These are phyloP conservation scores for Sclerotiophoma versabilis DNA, from an alignment of 2,329 filamentous ascomycete genomes.

Conservation along the genomic window DNA sequence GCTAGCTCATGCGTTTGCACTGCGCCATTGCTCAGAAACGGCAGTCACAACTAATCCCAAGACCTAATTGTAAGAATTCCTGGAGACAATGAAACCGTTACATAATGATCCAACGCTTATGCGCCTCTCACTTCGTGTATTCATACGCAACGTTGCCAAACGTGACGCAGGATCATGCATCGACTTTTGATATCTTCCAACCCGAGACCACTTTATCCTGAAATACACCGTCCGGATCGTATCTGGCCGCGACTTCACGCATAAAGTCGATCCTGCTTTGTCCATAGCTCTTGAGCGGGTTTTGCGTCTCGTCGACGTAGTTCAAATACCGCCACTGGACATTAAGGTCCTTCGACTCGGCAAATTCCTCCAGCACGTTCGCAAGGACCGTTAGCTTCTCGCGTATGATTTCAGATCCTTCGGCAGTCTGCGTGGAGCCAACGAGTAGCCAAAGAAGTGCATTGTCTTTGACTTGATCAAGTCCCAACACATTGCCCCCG, in stretches of 20 bases:
- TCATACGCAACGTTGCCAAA: no score
- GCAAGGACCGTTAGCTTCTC: neutral
- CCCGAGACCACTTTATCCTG: constrained; percentile 24
- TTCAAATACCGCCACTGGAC: constrained; percentile 38
- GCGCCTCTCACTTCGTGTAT: no score
- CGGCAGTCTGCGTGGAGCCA: constrained; percentile 8
- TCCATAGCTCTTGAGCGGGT: constrained; percentile 35
- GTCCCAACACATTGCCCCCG: constrained; percentile 21
- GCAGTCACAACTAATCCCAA: no score
- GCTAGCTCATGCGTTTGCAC: no score
- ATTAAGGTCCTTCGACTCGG: constrained; percentile 26
- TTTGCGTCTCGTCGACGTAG: constrained; percentile 46
- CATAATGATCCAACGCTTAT: no score
- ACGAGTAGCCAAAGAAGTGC: constrained; percentile 21
- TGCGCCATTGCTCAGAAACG: no score
- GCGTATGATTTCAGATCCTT: constrained; percentile 26
- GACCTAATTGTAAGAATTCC: no score
- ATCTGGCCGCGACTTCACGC: constrained; percentile 24
- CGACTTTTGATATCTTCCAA: neutral
- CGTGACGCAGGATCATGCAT: no score
- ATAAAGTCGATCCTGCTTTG: constrained; percentile 15
- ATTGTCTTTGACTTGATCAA: constrained; percentile 25
- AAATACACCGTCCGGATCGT: constrained; percentile 34
- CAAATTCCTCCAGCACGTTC: constrained; percentile 20
- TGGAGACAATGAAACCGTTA: no score